A percentile compares a stretch with the other conserved stretches of the same genome.
phyloP scores from a whole-genome alignment of 495 filamentous ascomycete genomes.

The Choiromyces venosus region DNA sequence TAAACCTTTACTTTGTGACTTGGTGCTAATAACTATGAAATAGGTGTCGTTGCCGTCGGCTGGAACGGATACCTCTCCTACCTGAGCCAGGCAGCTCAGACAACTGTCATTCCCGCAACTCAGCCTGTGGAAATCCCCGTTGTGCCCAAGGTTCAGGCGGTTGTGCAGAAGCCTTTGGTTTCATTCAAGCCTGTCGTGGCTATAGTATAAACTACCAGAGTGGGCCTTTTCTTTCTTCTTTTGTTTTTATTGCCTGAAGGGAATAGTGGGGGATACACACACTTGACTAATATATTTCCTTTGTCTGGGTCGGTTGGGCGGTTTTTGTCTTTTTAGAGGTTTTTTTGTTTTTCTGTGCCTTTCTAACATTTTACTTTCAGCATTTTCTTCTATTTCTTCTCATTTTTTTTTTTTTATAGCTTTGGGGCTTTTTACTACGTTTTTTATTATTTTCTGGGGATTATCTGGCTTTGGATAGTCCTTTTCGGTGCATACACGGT shows the following conservation, averaged over 20 bases:
- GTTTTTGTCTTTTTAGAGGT: constrained; percentile 1
- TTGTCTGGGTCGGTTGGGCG: not conserved
- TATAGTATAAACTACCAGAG: not conserved
- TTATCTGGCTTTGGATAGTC: not conserved
- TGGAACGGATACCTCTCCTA: constrained; percentile 89
- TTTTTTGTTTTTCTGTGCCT: not conserved
- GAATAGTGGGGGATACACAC: not conserved
- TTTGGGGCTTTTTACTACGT: not conserved
- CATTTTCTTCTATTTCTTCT: not conserved
- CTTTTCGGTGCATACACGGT: not conserved
- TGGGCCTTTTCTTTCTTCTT: not conserved
- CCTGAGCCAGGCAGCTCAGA: constrained; percentile 55
- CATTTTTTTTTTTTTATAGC: not conserved
- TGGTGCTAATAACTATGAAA: not conserved
- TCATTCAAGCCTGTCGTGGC: not conserved
- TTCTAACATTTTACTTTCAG: not conserved
- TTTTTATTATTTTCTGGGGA: not conserved
- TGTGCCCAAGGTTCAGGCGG: not conserved
- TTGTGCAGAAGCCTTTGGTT: not conserved
- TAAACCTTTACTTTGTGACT: not conserved
- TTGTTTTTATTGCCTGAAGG: not conserved
- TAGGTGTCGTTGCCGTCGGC: constrained; percentile 61
- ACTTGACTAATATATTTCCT: not conserved
- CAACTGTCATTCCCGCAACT: not conserved
- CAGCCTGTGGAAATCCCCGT: not conserved